Percentiles rank a stretch among this genome's conserved stretches.
These are phyloP conservation scores for Gossypium anomalum DNA, from an alignment of 345 rosid genomes.

Conservation along the genomic window DNA sequence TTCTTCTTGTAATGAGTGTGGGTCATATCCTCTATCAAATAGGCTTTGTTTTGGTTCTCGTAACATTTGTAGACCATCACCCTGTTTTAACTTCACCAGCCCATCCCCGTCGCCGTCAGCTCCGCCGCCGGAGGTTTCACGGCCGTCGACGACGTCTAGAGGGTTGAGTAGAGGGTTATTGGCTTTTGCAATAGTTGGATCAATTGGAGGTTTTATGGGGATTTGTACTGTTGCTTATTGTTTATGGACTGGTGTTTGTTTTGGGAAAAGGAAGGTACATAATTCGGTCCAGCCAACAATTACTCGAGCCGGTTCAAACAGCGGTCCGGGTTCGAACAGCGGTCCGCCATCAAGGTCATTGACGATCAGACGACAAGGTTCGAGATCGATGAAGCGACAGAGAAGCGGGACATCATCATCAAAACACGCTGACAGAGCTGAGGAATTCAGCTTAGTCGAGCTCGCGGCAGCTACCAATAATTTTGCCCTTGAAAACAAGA, in stretches of 20 bases:
- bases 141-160: conserved; percentile 30
- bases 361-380: conserved; percentile 71
- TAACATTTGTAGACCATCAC: conserved; percentile 37
- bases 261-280: conserved; percentile 77
- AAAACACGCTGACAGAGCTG: conserved; percentile 72
- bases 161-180: conserved; percentile 52
- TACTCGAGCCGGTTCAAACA: conserved; percentile 57
- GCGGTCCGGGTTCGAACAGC: conserved; percentile 40
- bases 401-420: conserved; percentile 93
- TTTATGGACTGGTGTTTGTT: conserved; percentile 72
- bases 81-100: conserved; percentile 9
- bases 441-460: conserved; percentile 62
- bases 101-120: not conserved
- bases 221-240: conserved; percentile 59
- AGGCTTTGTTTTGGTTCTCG: conserved; percentile 53
- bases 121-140: not conserved
- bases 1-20: conserved; percentile 40
- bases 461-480: conserved; percentile 70
- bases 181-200: conserved; percentile 71
- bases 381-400: conserved; percentile 74
- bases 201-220: conserved; percentile 59
- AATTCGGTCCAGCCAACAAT: conserved; percentile 93
- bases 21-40: conserved; percentile 38
- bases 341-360: conserved; percentile 59
- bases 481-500: conserved; percentile 73